phyloP scores from a whole-genome alignment of 164 flowering plant species.

The Warburgia ugandensis region DNA sequence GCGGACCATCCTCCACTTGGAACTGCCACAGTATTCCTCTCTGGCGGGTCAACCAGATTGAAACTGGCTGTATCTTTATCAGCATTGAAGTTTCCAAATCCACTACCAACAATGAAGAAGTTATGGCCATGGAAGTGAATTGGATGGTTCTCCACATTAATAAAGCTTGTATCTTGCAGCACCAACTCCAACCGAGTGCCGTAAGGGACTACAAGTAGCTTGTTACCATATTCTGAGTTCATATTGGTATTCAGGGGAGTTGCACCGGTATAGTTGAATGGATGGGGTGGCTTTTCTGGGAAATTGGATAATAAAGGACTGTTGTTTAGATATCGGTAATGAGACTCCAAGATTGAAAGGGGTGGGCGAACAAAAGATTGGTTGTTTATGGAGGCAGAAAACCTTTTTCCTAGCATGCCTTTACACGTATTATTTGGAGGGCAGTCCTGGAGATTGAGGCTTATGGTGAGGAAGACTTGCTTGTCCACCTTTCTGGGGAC shows the following conservation, averaged over 20 bases:
- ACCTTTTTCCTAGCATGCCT: conserved; percentile 29
- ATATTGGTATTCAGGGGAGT: conserved; percentile 26
- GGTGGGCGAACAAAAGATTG: conserved; percentile 36
- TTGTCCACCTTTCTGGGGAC: conserved; percentile 41
- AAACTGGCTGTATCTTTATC: conserved; percentile 18
- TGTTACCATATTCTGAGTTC: conserved; percentile 38
- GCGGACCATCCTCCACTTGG: conserved; percentile 59
- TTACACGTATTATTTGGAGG: conserved; percentile 28
- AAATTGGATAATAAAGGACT: conserved; percentile 10
- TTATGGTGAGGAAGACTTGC: conserved; percentile 23
- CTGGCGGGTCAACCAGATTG: conserved; percentile 12
- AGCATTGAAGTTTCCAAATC: conserved; percentile 40
- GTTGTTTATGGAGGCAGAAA: conserved; percentile 51
- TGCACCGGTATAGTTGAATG: conserved; percentile 35
- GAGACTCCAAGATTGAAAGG: conserved; percentile 23
- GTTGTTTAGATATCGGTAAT: conserved; percentile 19
- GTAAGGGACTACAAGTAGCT: conserved; percentile 13
- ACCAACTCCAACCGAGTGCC: conserved; percentile 39
- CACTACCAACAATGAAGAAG: conserved; percentile 46
- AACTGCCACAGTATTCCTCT: conserved; percentile 37
- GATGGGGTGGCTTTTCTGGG: conserved; percentile 29
- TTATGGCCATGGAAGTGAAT: conserved; percentile 60
- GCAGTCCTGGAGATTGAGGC: conserved; percentile 51
- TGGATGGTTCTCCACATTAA: conserved; percentile 48
- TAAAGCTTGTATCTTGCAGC: conserved; percentile 41